These are phyloP conservation scores for Phytophthora melonis DNA, from an alignment of 352 stramenopile species.

Conservation along the genomic window DNA sequence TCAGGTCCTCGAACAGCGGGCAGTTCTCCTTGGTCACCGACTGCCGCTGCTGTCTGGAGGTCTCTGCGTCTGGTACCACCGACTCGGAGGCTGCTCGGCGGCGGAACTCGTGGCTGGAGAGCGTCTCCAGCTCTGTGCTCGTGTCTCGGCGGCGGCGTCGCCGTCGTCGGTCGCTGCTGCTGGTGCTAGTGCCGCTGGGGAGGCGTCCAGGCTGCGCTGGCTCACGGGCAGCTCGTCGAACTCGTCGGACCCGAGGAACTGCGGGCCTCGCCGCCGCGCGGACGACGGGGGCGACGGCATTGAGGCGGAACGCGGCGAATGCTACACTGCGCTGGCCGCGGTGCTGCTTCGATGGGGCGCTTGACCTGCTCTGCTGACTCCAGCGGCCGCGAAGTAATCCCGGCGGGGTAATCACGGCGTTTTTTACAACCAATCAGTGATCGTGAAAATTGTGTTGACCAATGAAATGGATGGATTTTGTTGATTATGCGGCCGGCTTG, in stretches of 20 bases:
- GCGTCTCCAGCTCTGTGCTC: constrained; percentile 19
- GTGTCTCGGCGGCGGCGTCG: constrained; percentile 24
- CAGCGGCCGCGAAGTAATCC: not conserved
- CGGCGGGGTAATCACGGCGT: constrained; percentile 7
- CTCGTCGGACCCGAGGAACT: constrained; percentile 22
- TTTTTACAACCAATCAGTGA: not conserved
- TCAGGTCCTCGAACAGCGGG: constrained; percentile 51
- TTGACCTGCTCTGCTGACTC: not conserved
- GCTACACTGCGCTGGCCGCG: not conserved
- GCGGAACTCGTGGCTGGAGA: constrained; percentile 29
- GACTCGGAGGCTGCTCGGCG: constrained; percentile 28
- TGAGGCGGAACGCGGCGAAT: constrained; percentile 22
- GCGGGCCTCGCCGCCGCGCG: not conserved
- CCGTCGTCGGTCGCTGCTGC: constrained; percentile 14
- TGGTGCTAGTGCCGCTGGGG: not conserved
- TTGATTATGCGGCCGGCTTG: constrained; percentile 9
- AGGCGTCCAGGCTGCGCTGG: constrained; percentile 18
- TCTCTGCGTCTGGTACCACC: constrained; percentile 3
- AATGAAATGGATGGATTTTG: not conserved
- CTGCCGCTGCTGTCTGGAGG: not conserved
- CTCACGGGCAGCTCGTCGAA: constrained; percentile 28
- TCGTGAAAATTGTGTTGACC: not conserved
- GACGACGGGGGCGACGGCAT: constrained; percentile 23
- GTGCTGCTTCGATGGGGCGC: not conserved
- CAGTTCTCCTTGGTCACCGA: constrained; percentile 47